These are phyloP conservation scores for Populus davidiana DNA, from an alignment of 345 rosid genomes.

Conservation along the genomic window DNA sequence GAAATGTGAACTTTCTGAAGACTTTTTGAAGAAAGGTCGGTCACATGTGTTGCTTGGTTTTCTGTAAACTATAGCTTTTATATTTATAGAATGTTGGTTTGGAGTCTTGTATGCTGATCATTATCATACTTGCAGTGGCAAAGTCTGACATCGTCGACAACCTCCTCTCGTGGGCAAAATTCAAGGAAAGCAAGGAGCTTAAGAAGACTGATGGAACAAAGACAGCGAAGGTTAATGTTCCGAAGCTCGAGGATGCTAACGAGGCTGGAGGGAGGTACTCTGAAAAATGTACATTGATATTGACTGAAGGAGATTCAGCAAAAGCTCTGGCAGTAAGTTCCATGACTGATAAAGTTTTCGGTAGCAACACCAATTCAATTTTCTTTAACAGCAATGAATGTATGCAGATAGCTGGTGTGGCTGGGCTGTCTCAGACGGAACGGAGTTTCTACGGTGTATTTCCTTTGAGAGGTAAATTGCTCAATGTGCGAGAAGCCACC, in stretches of 20 bases:
- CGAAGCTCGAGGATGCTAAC: conserved; percentile 88
- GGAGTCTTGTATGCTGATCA: not conserved
- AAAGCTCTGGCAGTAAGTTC: conserved; percentile 86
- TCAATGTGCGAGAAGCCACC: conserved; percentile 94
- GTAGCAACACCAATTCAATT: not conserved
- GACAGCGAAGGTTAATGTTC: conserved; percentile 53
- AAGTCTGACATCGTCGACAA: conserved; percentile 77
- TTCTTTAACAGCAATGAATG: conserved; percentile 10
- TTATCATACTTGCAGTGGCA: conserved; percentile 45
- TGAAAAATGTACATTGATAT: conserved; percentile 70
- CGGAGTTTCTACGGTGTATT: conserved; percentile 78
- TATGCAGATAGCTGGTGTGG: conserved; percentile 68
- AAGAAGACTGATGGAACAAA: conserved; percentile 91
- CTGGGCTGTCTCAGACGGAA: conserved; percentile 47
- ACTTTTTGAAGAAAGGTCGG: conserved; percentile 77
- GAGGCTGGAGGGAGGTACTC: conserved; percentile 88
- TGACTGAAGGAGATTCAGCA: conserved; percentile 99
- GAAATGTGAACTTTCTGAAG: conserved; percentile 82
- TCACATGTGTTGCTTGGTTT: not conserved
- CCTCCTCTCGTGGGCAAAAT: conserved; percentile 86
- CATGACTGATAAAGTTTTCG: not conserved
- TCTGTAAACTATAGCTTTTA: not conserved
- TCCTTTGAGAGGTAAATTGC: conserved; percentile 87
- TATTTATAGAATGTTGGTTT: not conserved
- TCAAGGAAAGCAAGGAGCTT: conserved; percentile 80